A percentile compares a stretch with the other conserved stretches of the same genome.
Evolutionary conservation across 2,329 filamentous ascomycete species (phyloP).

Genomic region (Trichoderma guizhouense): DNA sequence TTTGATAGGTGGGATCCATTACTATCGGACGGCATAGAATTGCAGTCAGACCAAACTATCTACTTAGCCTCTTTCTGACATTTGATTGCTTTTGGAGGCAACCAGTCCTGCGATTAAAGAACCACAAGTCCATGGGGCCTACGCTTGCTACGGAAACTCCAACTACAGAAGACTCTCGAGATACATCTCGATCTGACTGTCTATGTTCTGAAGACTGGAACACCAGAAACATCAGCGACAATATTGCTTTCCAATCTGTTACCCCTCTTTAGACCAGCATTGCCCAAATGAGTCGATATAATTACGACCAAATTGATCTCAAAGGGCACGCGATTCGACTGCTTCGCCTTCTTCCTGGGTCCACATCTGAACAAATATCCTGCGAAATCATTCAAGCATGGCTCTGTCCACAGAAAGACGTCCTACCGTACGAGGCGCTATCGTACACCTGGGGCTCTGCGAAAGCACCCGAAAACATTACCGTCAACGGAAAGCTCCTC

Average conservation of each 20-base stretch:
- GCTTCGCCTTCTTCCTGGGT: not conserved
- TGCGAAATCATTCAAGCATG: not conserved
- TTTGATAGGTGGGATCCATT: not conserved
- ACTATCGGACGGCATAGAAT: not conserved
- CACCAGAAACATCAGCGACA: not conserved
- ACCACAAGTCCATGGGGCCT: not conserved
- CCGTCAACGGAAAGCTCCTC: not conserved
- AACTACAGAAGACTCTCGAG: not conserved
- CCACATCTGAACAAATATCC: not conserved
- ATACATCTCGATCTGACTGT: not conserved
- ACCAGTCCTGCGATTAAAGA: not conserved
- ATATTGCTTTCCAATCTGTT: not conserved
- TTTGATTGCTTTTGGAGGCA: not conserved
- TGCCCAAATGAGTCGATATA: not conserved
- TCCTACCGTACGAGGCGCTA: not conserved
- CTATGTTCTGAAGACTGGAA: not conserved
- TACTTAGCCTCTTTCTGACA: not conserved
- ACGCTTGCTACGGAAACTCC: not conserved
- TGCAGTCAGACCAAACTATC: not conserved
- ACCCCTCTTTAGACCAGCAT: not conserved
- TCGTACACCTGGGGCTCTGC: not conserved
- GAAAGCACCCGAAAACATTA: not conserved
- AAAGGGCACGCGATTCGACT: not conserved
- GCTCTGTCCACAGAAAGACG: not conserved
- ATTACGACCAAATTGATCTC: not conserved